These are phyloP conservation scores for Talaromyces sp. DNA, from an alignment of 2,329 filamentous ascomycete species.

Conservation along the genomic window DNA sequence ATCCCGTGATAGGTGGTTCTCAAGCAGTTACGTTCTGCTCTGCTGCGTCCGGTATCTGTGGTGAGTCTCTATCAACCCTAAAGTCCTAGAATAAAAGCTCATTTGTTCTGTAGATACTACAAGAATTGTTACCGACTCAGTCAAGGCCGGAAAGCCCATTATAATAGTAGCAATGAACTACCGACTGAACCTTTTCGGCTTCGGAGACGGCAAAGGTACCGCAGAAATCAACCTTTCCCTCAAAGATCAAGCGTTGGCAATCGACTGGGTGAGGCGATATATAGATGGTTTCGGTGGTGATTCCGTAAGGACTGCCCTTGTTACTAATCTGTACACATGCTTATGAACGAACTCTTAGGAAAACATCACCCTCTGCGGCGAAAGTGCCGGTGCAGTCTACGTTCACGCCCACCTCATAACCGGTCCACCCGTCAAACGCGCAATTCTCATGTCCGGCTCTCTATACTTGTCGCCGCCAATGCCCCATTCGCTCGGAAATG, in stretches of 20 bases:
- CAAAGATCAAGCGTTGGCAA: slow-evolving; percentile 37
- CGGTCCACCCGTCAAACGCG: slow-evolving; percentile 34
- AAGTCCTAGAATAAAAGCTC: neutral
- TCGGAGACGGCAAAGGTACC: slow-evolving; percentile 40
- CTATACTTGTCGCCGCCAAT: slow-evolving; percentile 47
- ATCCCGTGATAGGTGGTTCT: slow-evolving; percentile 36
- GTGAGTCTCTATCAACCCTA: slow-evolving; percentile 28
- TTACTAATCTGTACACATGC: too few relatives aligned
- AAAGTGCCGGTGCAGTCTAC: slow-evolving; percentile 50
- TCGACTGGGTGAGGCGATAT: slow-evolving; percentile 43
- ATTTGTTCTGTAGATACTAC: slow-evolving; percentile 31
- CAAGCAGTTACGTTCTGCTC: slow-evolving; percentile 48
- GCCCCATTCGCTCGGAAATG: slow-evolving; percentile 34
- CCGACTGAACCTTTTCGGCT: slow-evolving; percentile 47
- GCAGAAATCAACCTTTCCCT: slow-evolving; percentile 42
- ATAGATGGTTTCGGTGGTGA: slow-evolving; percentile 44
- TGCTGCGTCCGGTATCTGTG: slow-evolving; percentile 44
- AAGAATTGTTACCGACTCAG: slow-evolving; percentile 39
- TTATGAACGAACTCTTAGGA: slow-evolving; percentile 25
- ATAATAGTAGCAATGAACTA: slow-evolving; percentile 48
- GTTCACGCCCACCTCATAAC: slow-evolving; percentile 44
- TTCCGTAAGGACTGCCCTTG: slow-evolving; percentile 27
- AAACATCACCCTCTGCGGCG: slow-evolving; percentile 46
- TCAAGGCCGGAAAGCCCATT: slow-evolving; percentile 36
- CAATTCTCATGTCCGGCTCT: slow-evolving; percentile 45